Percentiles rank a stretch among this genome's conserved stretches.
phyloP scores from a whole-genome alignment of 805 yeast species.

The Saccharomycopsis fermentans region DNA sequence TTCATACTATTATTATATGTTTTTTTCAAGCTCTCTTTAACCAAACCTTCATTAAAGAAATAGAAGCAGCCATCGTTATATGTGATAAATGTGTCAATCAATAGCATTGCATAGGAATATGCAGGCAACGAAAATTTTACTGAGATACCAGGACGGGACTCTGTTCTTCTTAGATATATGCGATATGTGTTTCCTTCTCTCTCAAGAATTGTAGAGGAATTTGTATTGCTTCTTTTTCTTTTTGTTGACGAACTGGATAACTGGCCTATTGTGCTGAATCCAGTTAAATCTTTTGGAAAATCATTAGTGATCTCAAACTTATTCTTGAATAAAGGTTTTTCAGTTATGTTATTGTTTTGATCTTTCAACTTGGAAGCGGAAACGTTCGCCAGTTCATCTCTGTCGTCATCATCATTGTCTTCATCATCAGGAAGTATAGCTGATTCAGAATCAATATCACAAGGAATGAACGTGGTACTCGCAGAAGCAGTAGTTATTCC shows the following conservation, averaged over 20 bases:
- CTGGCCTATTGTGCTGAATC: not conserved
- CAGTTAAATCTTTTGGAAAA: not conserved
- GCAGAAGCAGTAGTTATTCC: conserved; percentile 16
- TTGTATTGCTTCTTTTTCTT: not conserved
- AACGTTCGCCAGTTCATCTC: not conserved
- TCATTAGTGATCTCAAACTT: not conserved
- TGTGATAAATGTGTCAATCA: conserved; percentile 67
- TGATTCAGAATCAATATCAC: not conserved
- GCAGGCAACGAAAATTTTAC: conserved; percentile 69
- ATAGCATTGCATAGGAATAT: conserved; percentile 61
- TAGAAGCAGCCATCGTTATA: conserved; percentile 81
- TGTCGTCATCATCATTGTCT: not conserved
- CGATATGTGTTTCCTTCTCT: conserved; percentile 71
- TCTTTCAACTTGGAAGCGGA: not conserved
- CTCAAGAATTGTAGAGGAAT: conserved; percentile 41
- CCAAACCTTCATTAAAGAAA: conserved; percentile 74
- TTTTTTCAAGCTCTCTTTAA: conserved; percentile 53
- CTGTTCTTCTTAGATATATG: conserved; percentile 57
- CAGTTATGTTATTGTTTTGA: not conserved
- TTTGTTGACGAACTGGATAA: not conserved
- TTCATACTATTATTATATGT: conserved; percentile 41
- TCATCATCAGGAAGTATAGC: not conserved
- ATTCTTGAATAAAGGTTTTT: not conserved
- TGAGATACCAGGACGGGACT: conserved; percentile 55
- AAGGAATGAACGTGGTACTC: conserved; percentile 1